A percentile compares a stretch with the other conserved stretches of the same genome.
These are phyloP conservation scores for Chrysopogon serrulatus DNA, from an alignment of 176 grass and related monocot genomes.

Conservation along the genomic window DNA sequence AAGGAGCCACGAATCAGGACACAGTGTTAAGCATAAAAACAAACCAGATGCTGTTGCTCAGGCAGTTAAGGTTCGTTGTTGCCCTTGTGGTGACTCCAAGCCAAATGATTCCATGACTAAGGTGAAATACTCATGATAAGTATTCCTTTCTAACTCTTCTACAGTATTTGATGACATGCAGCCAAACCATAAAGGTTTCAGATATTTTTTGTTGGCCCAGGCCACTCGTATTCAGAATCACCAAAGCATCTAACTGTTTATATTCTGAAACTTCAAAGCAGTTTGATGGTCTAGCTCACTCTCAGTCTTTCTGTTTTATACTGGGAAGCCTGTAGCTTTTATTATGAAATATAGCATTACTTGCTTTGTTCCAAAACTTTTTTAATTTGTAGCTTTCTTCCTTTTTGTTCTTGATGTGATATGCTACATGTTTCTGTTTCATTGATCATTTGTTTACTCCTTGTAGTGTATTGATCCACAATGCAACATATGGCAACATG, in stretches of 20 bases:
- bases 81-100: constrained; percentile 61
- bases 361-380: neutral
- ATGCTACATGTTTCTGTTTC: too few relatives aligned
- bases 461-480: too few relatives aligned
- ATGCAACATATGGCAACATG: too few relatives aligned
- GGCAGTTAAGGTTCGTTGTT: constrained; percentile 50
- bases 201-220: constrained; percentile 7
- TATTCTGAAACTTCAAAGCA: constrained; percentile 8
- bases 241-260: neutral
- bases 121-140: constrained; percentile 40
- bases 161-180: neutral
- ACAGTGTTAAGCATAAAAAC: constrained; percentile 41
- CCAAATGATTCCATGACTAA: constrained; percentile 56
- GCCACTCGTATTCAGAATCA: neutral
- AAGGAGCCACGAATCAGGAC: constrained; percentile 26
- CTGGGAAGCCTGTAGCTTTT: neutral
- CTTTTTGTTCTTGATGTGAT: too few relatives aligned
- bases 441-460: too few relatives aligned
- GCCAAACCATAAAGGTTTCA: constrained; percentile 7
- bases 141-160: neutral
- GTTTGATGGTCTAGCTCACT: constrained; percentile 2
- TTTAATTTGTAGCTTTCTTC: neutral
- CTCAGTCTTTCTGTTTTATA: neutral
- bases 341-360: constrained; percentile 23
- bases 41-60: constrained; percentile 47